Evolutionary conservation across 768 basidiomycete species (phyloP).

Genomic region (Mycena floridula): DNA sequence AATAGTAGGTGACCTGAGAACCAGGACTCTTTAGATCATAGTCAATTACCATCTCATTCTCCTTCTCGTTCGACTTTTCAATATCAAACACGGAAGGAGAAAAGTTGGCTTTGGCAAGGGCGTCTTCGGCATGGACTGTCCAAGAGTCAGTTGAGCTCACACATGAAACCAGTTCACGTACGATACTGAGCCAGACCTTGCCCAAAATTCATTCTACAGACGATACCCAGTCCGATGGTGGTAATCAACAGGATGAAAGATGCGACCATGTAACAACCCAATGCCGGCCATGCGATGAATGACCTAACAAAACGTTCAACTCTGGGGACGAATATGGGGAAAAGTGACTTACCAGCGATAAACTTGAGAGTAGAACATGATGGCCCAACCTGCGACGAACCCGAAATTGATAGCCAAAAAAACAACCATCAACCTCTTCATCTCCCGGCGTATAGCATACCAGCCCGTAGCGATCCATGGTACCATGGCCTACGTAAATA

Average conservation of each 20-base stretch:
- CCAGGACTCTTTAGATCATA: too few relatives aligned
- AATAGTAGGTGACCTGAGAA: too few relatives aligned
- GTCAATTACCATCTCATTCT: too few relatives aligned
- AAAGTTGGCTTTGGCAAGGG: slow-evolving; percentile 17
- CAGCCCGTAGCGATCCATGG: slow-evolving; percentile 58
- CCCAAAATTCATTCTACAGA: slow-evolving; percentile 35
- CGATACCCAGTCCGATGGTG: slow-evolving; percentile 20
- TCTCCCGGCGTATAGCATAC: slow-evolving; percentile 44
- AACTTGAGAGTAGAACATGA: slow-evolving; percentile 42
- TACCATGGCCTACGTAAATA: slow-evolving; percentile 30
- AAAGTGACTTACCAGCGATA: slow-evolving; percentile 33
- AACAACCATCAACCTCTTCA: slow-evolving; percentile 29
- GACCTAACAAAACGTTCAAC: slow-evolving; percentile 33
- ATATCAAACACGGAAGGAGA: slow-evolving; percentile 14
- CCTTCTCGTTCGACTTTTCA: slow-evolving; percentile 7
- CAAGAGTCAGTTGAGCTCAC: not conserved
- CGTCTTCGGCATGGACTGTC: slow-evolving; percentile 13
- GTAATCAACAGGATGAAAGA: slow-evolving; percentile 35
- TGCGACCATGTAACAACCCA: slow-evolving; percentile 37
- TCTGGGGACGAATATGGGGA: slow-evolving; percentile 19
- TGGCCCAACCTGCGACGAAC: slow-evolving; percentile 30
- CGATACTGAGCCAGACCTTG: slow-evolving; percentile 51
- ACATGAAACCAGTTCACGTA: slow-evolving; percentile 21
- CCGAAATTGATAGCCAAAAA: slow-evolving; percentile 37
- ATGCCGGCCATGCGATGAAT: slow-evolving; percentile 41